These are phyloP conservation scores for Lachancea mirantina DNA, from an alignment of 805 yeast genomes.

Conservation along the genomic window DNA sequence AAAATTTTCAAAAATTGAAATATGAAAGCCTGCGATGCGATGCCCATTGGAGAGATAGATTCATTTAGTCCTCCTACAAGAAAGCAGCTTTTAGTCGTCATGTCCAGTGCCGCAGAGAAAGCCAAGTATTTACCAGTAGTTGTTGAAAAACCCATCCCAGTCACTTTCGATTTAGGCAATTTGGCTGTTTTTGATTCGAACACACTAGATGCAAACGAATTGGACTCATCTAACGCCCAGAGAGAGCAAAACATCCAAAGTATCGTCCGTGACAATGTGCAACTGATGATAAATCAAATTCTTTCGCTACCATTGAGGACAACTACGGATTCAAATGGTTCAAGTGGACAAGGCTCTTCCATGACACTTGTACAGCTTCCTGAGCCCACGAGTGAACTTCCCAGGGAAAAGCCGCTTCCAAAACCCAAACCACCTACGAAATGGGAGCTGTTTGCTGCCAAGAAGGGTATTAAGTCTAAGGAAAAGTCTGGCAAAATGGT, in stretches of 20 bases:
- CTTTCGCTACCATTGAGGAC: constrained; percentile 83
- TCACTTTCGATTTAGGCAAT: constrained; percentile 82
- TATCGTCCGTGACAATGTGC: constrained; percentile 85
- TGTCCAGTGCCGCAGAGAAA: constrained; percentile 8
- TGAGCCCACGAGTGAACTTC: constrained; percentile 70
- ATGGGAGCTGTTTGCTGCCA: constrained; percentile 96
- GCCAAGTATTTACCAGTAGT: constrained; percentile 51
- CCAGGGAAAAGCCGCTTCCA: constrained; percentile 94
- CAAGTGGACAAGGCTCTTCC: constrained; percentile 57
- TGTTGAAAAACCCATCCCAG: constrained; percentile 89
- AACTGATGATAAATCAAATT: constrained; percentile 82
- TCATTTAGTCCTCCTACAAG: constrained; percentile 2
- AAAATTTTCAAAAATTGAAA: too few relatives aligned
- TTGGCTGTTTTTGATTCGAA: constrained; percentile 85
- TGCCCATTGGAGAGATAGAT: constrained; percentile 7
- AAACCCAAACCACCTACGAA: constrained; percentile 86
- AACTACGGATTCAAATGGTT: constrained; percentile 65
- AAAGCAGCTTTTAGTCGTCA: not conserved
- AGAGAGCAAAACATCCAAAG: constrained; percentile 59
- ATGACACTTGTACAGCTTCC: constrained; percentile 83
- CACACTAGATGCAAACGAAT: constrained; percentile 61
- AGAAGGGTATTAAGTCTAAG: constrained; percentile 89
- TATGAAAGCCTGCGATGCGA: constrained; percentile 9
- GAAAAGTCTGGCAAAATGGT: constrained; percentile 84
- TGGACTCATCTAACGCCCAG: constrained; percentile 44